phyloP scores from a whole-genome alignment of 768 basidiomycete genomes.

The Macrolepiota albuminosa region DNA sequence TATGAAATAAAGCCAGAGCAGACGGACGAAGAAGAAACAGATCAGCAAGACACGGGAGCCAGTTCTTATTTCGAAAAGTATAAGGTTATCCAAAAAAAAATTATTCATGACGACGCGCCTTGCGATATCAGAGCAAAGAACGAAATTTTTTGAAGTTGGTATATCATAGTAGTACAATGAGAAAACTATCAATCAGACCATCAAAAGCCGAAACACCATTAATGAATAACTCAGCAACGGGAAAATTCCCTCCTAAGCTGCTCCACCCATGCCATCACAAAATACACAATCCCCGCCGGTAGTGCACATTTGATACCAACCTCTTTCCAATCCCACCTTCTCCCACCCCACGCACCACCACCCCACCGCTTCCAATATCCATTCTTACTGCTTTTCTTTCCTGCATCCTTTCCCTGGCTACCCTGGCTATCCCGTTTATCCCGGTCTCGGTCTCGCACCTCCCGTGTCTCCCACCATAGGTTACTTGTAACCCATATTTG shows the following conservation, averaged over 20 bases:
- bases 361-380: slow-evolving; percentile 38
- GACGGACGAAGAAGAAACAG: not conserved
- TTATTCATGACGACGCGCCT: not conserved
- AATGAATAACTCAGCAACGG: slow-evolving; percentile 16
- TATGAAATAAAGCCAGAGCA: too few species aligned
- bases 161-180: not conserved
- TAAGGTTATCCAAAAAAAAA: not conserved
- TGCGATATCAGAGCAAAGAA: not conserved
- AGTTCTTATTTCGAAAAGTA: not conserved
- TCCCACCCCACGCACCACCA: slow-evolving; percentile 48
- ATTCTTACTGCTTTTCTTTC: slow-evolving; percentile 13
- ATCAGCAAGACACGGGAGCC: not conserved
- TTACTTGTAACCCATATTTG: slow-evolving; percentile 98
- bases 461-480: slow-evolving; percentile 48
- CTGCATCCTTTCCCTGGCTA: slow-evolving; percentile 14
- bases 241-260: slow-evolving; percentile 43
- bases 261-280: slow-evolving; percentile 76
- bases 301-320: slow-evolving; percentile 66
- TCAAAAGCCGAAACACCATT: not conserved
- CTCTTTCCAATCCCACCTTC: slow-evolving; percentile 79
- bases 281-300: slow-evolving; percentile 71
- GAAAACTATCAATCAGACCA: not conserved
- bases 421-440: slow-evolving; percentile 11
- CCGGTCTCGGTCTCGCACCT: slow-evolving; percentile 19
- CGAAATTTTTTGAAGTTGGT: not conserved